Evolutionary conservation across 1,284 basidiomycete species (phyloP).

Genomic region (Puccinia triticina): DNA sequence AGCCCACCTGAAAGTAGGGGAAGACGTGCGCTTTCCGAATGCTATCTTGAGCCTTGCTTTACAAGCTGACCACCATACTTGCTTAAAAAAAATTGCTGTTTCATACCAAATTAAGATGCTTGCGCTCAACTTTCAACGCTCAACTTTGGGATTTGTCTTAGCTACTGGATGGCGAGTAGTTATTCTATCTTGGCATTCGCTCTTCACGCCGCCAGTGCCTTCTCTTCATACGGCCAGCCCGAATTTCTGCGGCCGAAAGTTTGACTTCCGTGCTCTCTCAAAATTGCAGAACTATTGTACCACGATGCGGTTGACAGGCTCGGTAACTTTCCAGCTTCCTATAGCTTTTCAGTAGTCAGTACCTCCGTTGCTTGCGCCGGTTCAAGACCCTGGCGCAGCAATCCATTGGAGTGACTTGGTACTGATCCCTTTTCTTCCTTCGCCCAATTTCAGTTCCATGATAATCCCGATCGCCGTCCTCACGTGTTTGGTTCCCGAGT

Average conservation of each 20-base stretch:
- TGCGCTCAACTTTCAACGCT: conserved; percentile 59
- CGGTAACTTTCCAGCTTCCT: conserved; percentile 52
- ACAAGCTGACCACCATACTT: not conserved
- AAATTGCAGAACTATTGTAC: conserved; percentile 56
- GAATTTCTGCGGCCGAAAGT: not conserved
- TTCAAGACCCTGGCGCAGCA: not conserved
- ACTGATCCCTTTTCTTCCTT: no score
- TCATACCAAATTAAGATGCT: conserved; percentile 51
- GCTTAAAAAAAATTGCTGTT: not conserved
- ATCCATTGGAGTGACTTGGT: not conserved
- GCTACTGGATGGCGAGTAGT: conserved; percentile 53
- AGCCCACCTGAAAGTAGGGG: conserved; percentile 58
- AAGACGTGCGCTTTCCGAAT: conserved; percentile 50
- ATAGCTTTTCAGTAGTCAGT: conserved; percentile 54
- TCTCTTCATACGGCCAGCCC: not conserved
- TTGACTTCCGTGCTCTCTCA: not conserved
- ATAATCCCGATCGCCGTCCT: conserved; percentile 54
- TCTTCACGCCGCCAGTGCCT: no score
- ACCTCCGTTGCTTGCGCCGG: not conserved
- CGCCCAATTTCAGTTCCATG: conserved; percentile 52
- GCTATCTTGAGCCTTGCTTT: not conserved
- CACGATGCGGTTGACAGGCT: conserved; percentile 50
- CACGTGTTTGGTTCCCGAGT: conserved; percentile 57
- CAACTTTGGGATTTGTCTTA: conserved; percentile 59
- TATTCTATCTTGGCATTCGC: no score